A percentile compares a stretch with the other conserved stretches of the same genome.
Evolutionary conservation across 306 rosid genomes (phyloP).

Genomic region (Biancaea sappan): DNA sequence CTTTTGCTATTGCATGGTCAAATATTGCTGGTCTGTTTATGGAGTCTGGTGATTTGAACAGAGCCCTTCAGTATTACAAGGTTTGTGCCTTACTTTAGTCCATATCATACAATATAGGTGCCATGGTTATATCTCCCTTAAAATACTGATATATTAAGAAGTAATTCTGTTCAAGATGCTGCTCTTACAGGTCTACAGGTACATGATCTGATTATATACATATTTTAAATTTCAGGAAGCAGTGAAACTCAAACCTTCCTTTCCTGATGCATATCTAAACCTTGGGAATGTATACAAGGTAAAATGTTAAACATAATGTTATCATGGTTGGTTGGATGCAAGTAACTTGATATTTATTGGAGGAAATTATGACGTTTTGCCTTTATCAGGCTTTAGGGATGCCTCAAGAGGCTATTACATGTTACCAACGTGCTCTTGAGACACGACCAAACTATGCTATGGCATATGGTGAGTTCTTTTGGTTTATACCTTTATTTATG

Average conservation of each 20-base stretch:
- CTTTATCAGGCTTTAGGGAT: slow-evolving; percentile 84
- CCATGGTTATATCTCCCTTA: neutral
- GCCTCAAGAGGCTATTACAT: slow-evolving; percentile 91
- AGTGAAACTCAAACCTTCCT: slow-evolving; percentile 87
- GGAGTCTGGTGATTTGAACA: slow-evolving; percentile 95
- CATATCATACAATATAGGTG: too few species aligned
- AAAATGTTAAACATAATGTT: slow-evolving; percentile 53
- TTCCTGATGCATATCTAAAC: slow-evolving; percentile 96
- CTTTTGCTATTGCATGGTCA: slow-evolving; percentile 98
- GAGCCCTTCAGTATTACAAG: slow-evolving; percentile 96
- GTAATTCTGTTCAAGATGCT: slow-evolving; percentile 14
- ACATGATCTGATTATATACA: slow-evolving; percentile 15
- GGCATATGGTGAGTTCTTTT: slow-evolving; percentile 75
- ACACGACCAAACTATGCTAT: slow-evolving; percentile 84
- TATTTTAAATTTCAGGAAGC: slow-evolving; percentile 71
- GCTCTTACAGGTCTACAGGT: slow-evolving; percentile 3
- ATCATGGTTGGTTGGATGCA: slow-evolving; percentile 53
- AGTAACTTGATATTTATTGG: slow-evolving; percentile 45
- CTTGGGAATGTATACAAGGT: slow-evolving; percentile 99
- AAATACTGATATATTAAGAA: neutral
- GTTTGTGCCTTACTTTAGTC: slow-evolving; percentile 38
- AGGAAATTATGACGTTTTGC: slow-evolving; percentile 53
- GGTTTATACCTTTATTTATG: slow-evolving; percentile 7
- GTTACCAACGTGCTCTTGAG: slow-evolving; percentile 93
- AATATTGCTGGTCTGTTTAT: slow-evolving; percentile 96